Percentiles rank a stretch among this genome's conserved stretches.
These are phyloP conservation scores for Aphanocladium album DNA, from an alignment of 2,329 filamentous ascomycete genomes.

Conservation along the genomic window DNA sequence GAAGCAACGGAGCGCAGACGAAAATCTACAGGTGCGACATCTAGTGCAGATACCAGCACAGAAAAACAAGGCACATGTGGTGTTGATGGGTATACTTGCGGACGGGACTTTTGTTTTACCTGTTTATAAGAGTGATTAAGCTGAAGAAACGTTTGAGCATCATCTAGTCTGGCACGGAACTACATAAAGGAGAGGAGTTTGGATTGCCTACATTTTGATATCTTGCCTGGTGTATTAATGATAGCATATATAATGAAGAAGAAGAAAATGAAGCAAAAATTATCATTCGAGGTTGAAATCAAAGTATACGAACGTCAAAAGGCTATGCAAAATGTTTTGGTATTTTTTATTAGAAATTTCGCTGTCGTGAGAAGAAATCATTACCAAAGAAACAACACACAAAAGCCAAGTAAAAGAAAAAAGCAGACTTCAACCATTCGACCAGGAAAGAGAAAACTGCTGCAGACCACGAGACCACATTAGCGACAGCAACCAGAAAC, in stretches of 20 bases:
- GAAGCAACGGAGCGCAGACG: slow-evolving; percentile 6
- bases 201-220: slow-evolving; percentile 7
- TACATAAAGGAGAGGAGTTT: neutral
- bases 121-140: slow-evolving; percentile 43
- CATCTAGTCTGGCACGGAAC: neutral
- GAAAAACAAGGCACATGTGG: slow-evolving; percentile 48
- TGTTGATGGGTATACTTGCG: slow-evolving; percentile 50
- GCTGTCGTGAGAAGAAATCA: slow-evolving; percentile 7
- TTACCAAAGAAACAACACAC: neutral
- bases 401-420: neutral
- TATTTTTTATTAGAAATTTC: slow-evolving; percentile 8
- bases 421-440: neutral
- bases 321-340: neutral
- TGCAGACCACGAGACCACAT: too few species aligned
- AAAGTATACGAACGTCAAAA: neutral
- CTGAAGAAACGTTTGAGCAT: too few species aligned
- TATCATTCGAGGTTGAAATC: neutral
- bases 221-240: neutral
- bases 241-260: neutral
- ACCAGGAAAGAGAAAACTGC: neutral
- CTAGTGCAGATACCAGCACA: neutral
- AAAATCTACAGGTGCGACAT: neutral
- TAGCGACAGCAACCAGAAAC: neutral
- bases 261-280: neutral
- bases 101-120: slow-evolving; percentile 55